Base-by-base conservation (phyloP, 306 rosid species). In the Dryas octopetala region DNA sequence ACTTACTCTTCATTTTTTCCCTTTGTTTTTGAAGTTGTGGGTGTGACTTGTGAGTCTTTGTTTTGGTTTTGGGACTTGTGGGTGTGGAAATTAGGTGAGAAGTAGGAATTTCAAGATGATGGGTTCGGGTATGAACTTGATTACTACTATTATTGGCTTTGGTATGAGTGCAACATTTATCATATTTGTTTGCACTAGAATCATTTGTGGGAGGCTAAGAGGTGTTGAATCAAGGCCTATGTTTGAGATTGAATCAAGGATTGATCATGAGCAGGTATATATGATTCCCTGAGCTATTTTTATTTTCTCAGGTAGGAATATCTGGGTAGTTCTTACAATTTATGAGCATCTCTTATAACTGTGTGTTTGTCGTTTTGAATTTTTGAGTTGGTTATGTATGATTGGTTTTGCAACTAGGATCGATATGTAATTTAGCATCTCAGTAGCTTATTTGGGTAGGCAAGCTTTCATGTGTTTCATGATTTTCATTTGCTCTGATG, bases 91-190 rank as follows among this genome's bases (percentile, higher is more conserved):
- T 32, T 32, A 1, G 70, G 41, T 68, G 72, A 60, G 66, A 32
- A 68, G 17, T 15, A 48, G 62, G 80, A 47, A 40, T 26, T 68
- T 71, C 73, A 58, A 80, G 84, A 77, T 71, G 81, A 79, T 84
- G 85, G 79, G 86, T 80, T 51, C 87, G 4, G 76, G 81, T 68
- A 86, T 86, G 78, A 91, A 91, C 85, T 84, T 90, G 87, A 72
- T 87, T 64, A 95, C 92, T 38, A 89, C 97, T 76, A 68, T 87
- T 26, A 83, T 95, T 79, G 98, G 98, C 57, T 95, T 95, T 84
- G 98, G 96, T 54, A 79, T 95, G 88, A 95, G 98, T 83, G 96
- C 97, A 49, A 89, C 97, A 62, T 95, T 95, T 84, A 95, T 95
- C 66, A 90, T 95, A 26, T 95, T 95, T 81, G 95, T 95, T 4